Base-by-base conservation (phyloP, 441 rosid species). In the Euphorbia corollata region DNA sequence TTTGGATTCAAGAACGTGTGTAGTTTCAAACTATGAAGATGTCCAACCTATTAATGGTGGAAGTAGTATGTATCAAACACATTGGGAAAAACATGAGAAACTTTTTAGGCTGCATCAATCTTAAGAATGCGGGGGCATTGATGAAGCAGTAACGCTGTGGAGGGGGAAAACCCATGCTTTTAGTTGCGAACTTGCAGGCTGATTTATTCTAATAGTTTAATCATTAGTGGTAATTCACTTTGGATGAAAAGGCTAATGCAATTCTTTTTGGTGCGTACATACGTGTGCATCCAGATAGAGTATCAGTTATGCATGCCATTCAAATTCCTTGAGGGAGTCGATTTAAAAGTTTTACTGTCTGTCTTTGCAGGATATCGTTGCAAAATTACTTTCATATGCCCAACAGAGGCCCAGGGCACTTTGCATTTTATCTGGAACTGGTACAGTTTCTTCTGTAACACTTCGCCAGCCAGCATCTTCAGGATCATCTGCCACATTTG, bases 331-430 rank as follows among this genome's bases (percentile, higher is more conserved):
- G 16, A 36, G 34, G 36, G 5, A 66, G 36, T 58, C 65, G 47
- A 50, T 63, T 61, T 60, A 20, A 61, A 70, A 50, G 10, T 19
- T 59, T 19, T 59, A 6, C 1, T 23, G 38, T 38, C 20, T 72
- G 24, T 45, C 30, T 56, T 71, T 66, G 72, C 74, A 95, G 99
- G 99, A 95, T 64, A 83, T 94, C 76, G 95, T 90, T 36, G 82
- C 87, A 36, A 95, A 84, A 79, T 62, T 95, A 68, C 64, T 91
- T 76, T 74, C 90, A 8, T 91, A 91, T 70, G 75, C 99, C 10
- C 97, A 87, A 68, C 97, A 88, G 73, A 85, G 99, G 79, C 86
- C 96, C 50, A 87, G 99, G 74, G 99, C 90, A 74, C 77, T 91
- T 19, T 90, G 96, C 82, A 72, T 95, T 76, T 81, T 95, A 85